Evolutionary conservation across 2,329 filamentous ascomycete species (phyloP).

Genomic region (Paraconiothyrium brasiliense): DNA sequence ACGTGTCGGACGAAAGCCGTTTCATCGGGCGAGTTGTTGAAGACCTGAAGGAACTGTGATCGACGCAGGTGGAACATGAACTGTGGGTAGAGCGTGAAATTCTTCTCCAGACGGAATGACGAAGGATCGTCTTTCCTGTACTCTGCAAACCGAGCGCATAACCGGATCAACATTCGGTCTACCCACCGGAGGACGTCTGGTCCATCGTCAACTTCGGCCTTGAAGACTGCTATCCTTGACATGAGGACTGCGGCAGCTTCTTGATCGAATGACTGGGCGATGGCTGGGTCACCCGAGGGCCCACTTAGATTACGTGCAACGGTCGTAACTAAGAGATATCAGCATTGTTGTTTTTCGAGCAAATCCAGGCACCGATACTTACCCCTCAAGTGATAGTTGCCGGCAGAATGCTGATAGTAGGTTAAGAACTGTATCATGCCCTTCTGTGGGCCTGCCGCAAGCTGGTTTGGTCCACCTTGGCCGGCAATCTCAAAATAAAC

Average conservation of each 20-base stretch:
- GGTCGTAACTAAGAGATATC: conserved; percentile 73
- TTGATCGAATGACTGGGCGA: conserved; percentile 97
- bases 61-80: conserved; percentile 99
- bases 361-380: conserved; percentile 7
- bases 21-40: conserved; percentile 99
- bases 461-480: conserved; percentile 84
- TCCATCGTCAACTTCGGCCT: conserved; percentile 96
- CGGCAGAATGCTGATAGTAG: conserved; percentile 97
- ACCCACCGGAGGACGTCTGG: conserved; percentile 99
- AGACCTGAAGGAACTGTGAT: conserved; percentile 97
- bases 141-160: conserved; percentile 96
- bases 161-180: conserved; percentile 94
- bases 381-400: conserved; percentile 87
- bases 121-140: conserved; percentile 98
- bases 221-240: conserved; percentile 99
- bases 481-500: conserved; percentile 98
- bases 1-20: conserved; percentile 99
- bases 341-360: conserved; percentile 15
- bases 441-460: conserved; percentile 87
- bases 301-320: conserved; percentile 91
- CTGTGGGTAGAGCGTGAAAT: conserved; percentile 97
- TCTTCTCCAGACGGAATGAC: conserved; percentile 91
- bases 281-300: conserved; percentile 90
- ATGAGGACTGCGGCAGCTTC: conserved; percentile 97
- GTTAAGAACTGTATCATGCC: conserved; percentile 98